Base-by-base conservation (phyloP, 129 eudicot species). In the Pseudognaphalium luteoalbum region DNA sequence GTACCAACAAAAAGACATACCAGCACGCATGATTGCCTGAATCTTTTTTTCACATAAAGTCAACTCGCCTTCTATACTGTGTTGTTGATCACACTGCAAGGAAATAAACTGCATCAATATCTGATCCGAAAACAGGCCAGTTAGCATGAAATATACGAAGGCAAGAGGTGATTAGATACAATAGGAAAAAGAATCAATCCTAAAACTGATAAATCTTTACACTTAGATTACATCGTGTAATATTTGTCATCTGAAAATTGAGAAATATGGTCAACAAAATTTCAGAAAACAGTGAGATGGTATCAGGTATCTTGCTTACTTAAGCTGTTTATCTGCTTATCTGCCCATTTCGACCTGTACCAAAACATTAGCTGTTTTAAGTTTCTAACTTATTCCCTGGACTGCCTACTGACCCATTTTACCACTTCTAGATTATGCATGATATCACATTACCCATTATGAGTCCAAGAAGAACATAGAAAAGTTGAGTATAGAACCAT, bases 31-130 rank as follows among this genome's bases (percentile, higher is more conserved):
- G 70, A 84, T 86, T 70, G 83, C 82, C 83, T 83, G 87, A 47
- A 88, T 86, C 76, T 70, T 83, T 77, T 81, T 86, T 6, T 84
- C 82, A 76, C 87, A 86, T 25, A 68, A 39, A 58, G 86, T 77
- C 82, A 88, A 81, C 78, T 88, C 86, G 75, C 76, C 78, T 50
- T 80, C 80, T 63, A 83, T 51, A 74, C n/a, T 68, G 11, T 74
- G 82, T 73, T 78, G 77, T 78, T 86, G 87, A 74, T 72, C 73
- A 63, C 73, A 69, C 92, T 87, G 86, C 83, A 85, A 85, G 19
- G 15, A 58, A 30, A 59, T 19, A 54, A 58, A 52, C 57, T 7
- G 33, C 19, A 67, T 80, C 10, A 78, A 58, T 65, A 75, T 51
- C 50, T 57, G 25, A 59, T 33, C 10, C 20, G 9, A 33, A 56